A percentile compares a stretch with the other conserved stretches of the same genome.
phyloP scores from a whole-genome alignment of 2,329 filamentous ascomycete species.

The Tolypocladium inflatum region DNA sequence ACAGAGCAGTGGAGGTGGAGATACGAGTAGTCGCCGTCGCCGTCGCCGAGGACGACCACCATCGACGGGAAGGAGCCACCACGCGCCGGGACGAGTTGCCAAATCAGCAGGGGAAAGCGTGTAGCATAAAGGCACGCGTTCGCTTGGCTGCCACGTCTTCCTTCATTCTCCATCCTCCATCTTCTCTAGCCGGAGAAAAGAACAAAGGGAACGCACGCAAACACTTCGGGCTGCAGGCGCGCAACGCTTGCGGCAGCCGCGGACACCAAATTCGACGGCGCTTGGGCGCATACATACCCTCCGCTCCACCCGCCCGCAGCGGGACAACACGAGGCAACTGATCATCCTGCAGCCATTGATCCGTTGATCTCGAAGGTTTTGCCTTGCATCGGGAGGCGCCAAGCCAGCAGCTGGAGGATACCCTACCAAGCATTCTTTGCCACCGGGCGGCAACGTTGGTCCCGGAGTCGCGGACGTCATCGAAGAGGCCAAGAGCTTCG shows the following conservation, averaged over 20 bases:
- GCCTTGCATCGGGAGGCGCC: background rate
- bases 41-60: background rate
- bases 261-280: background rate
- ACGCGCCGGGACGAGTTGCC: background rate
- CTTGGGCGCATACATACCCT: too few relatives aligned
- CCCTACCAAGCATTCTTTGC: background rate
- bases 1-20: background rate
- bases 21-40: background rate
- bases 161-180: background rate
- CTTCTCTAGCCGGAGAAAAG: background rate
- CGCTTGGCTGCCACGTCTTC: background rate
- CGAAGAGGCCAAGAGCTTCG: background rate
- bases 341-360: background rate
- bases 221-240: background rate
- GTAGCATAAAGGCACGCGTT: background rate
- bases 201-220: background rate
- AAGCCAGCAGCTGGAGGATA: background rate
- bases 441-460: background rate
- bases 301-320: background rate
- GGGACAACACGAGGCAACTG: background rate
- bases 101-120: background rate
- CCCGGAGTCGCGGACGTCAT: background rate
- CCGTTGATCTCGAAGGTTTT: background rate
- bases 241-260: background rate
- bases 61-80: background rate